phyloP scores from a whole-genome alignment of 208 protist species.

The Naegleria fowleri region DNA sequence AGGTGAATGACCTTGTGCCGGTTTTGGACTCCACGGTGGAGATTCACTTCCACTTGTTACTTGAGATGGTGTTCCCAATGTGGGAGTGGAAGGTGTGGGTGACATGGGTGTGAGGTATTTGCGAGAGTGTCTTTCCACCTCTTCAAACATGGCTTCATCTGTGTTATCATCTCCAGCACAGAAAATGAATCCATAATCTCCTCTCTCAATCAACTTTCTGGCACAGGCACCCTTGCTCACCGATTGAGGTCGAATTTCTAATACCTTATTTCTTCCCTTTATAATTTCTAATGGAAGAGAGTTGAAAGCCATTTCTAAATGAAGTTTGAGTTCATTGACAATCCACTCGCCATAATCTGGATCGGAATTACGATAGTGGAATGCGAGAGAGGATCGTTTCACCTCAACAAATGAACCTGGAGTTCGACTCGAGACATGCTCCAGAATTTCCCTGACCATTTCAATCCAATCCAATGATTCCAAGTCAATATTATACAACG shows the following conservation, averaged over 20 bases:
- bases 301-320: slow-evolving; percentile 37
- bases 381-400: slow-evolving; percentile 50
- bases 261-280: slow-evolving; percentile 31
- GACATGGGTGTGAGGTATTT: not conserved
- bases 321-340: slow-evolving; percentile 51
- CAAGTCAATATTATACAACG: slow-evolving; percentile 5
- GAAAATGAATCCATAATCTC: slow-evolving; percentile 37
- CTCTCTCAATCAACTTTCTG: slow-evolving; percentile 30
- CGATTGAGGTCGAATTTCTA: slow-evolving; percentile 39
- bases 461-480: slow-evolving; percentile 32
- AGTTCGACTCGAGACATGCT: slow-evolving; percentile 39
- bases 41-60: not conserved
- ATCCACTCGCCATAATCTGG: slow-evolving; percentile 56
- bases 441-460: slow-evolving; percentile 30
- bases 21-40: not conserved
- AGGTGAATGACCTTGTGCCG: not conserved
- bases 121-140: not conserved
- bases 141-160: slow-evolving; percentile 39
- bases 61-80: not conserved
- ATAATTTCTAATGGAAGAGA: slow-evolving; percentile 19
- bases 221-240: slow-evolving; percentile 41
- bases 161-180: slow-evolving; percentile 45
- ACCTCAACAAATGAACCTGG: slow-evolving; percentile 41
- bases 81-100: not conserved
- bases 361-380: slow-evolving; percentile 56